A percentile compares a stretch with the other conserved stretches of the same genome.
Conservation (phyloP, 2,329 filamentous ascomycete genomes). For the Penicillium sp. region DNA sequence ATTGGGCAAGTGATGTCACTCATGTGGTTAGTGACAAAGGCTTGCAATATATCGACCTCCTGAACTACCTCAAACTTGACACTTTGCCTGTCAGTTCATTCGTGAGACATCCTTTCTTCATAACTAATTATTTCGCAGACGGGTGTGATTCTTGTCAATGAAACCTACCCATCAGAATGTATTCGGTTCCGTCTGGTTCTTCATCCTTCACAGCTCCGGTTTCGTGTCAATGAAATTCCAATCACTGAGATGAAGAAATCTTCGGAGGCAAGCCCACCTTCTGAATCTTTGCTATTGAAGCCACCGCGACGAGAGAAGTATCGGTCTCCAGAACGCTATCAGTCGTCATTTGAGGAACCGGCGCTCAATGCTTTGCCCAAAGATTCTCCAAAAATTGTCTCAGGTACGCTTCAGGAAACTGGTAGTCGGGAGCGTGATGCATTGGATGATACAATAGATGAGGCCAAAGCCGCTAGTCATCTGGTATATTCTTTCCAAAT, state of each 20-base stretch:
- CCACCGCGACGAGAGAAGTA: conserved; percentile 18
- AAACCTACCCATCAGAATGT: conserved; percentile 68
- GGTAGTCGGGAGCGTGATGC: conserved; percentile 48
- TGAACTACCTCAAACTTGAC: conserved; percentile 54
- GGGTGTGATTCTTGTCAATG: conserved; percentile 59
- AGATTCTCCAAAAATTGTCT: not conserved
- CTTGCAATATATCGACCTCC: conserved; percentile 63
- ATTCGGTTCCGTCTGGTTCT: conserved; percentile 59
- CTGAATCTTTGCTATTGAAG: conserved; percentile 33
- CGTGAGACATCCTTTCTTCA: not conserved
- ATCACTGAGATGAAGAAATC: conserved; percentile 13
- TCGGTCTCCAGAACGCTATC: conserved; percentile 18
- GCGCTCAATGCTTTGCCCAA: not conserved
- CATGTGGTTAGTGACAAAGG: conserved; percentile 76
- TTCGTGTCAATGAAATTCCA: conserved; percentile 37
- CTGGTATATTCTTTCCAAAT: conserved; percentile 41
- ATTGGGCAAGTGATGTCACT: conserved; percentile 60
- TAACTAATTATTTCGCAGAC: conserved; percentile 26
- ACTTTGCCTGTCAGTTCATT: conserved; percentile 48
- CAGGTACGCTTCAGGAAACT: not conserved
- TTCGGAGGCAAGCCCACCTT: conserved; percentile 4
- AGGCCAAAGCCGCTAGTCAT: conserved; percentile 60
- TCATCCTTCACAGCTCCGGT: conserved; percentile 57
- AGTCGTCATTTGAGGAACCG: conserved; percentile 8
- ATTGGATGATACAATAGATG: conserved; percentile 63